Evolutionary conservation across 306 rosid species (phyloP), one percentile per base, ranked within the genome.

Genomic region (Lathyrus oleraceus): DNA sequence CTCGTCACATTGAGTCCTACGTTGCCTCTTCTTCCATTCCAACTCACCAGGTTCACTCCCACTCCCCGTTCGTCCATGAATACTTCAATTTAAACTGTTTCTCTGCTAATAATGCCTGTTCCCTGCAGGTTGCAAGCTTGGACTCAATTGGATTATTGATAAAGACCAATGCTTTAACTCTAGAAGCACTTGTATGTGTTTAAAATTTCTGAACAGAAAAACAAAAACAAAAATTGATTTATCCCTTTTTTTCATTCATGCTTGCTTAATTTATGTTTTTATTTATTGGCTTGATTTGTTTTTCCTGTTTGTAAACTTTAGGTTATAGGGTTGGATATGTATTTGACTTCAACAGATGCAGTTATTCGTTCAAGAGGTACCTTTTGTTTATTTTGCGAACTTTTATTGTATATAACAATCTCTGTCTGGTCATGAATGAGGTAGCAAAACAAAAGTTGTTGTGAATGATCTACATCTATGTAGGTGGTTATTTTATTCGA

Each of bases 311-410:
- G 10, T 51, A 21, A 36, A 49, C 58, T 69, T 53, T 57, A 94
- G 99, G 89, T 94, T 57, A 75, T 74, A 67, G 95, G 91, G 80
- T 78, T 94, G 97, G 82, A 69, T 43, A 78, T 94, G 96, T 90
- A 91, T 76, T 83, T 90, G 87, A 94, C 97, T 49, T 84, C 87
- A 10, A 83, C 95, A 2, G 92, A 94, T 71, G 25, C 77, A 44
- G 71, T 85, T 45, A 52, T 91, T 73, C 97, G 96, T 9, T 82
- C 95, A 61, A 82, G 97, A 87, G 99, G 99, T 91, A 65, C 61
- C 39, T 36, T 23, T 48, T 58, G 9, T 36, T 53, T 51, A 56
- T 30, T 65, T 76, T 58, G 59, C 13, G 3, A 11, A 32, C 1
- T 23, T 36, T 60, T 35, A 9, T 36, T 61, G 32, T 27, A 32